Percentiles rank a stretch among this genome's conserved stretches.
Conservation (phyloP, 2,329 filamentous ascomycete genomes). For the Basipetospora sp. region DNA sequence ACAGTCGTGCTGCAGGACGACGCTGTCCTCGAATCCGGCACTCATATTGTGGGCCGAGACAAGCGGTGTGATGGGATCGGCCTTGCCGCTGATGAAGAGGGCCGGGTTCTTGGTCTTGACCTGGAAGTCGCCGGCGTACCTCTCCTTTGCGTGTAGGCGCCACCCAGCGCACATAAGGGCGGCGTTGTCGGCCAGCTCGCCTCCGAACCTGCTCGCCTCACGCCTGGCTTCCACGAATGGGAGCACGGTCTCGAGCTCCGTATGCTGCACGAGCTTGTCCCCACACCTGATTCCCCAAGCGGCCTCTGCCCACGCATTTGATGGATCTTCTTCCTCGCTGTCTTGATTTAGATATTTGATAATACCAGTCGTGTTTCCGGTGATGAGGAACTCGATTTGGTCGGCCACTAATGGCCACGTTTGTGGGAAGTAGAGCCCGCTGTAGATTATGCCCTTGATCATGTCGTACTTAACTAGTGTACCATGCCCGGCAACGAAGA, state of each 20-base stretch:
- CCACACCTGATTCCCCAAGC: conserved; percentile 26
- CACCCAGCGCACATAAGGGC: conserved; percentile 20
- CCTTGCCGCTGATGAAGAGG: conserved; percentile 28
- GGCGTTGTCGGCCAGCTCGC: too few relatives aligned
- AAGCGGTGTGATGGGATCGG: conserved; percentile 34
- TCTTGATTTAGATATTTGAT: too few relatives aligned
- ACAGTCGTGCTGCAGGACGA: conserved; percentile 32
- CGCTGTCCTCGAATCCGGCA: conserved; percentile 28
- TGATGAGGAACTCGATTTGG: too few relatives aligned
- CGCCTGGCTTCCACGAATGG: too few relatives aligned
- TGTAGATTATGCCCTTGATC: conserved; percentile 36
- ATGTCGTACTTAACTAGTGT: too few relatives aligned
- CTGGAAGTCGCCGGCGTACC: conserved; percentile 13
- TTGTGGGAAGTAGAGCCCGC: conserved; percentile 30
- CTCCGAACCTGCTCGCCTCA: too few relatives aligned
- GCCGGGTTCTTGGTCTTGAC: conserved; percentile 26
- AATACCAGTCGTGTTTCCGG: too few relatives aligned
- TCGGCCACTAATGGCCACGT: too few relatives aligned
- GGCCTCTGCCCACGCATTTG: too few relatives aligned
- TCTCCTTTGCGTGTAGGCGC: conserved; percentile 18
- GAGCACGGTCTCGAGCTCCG: conserved; percentile 4
- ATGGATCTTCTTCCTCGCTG: too few relatives aligned
- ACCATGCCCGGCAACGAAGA: conserved; percentile 24
- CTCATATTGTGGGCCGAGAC: conserved; percentile 29
- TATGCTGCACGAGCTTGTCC: conserved; percentile 17